phyloP scores from a whole-genome alignment of 176 grass and related monocot genomes.

The Triticum turgidum region DNA sequence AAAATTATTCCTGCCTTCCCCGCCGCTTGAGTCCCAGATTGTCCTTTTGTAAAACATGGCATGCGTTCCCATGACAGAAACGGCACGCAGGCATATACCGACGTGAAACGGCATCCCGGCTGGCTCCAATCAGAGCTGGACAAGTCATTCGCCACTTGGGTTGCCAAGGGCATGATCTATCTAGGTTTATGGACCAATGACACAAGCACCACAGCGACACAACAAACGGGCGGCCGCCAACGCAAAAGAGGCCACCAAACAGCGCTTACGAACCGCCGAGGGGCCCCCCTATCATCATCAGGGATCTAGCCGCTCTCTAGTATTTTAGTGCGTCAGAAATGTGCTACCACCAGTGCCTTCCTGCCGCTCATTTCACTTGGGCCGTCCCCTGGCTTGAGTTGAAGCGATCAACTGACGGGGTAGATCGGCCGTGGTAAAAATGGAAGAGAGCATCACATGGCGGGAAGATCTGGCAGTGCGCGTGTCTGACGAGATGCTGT shows the following conservation, averaged over 20 bases:
- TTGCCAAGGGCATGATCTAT: slow-evolving; percentile 13
- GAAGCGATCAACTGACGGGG: not conserved
- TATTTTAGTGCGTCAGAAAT: not conserved
- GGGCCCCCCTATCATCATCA: not conserved
- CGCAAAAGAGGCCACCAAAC: slow-evolving; percentile 7
- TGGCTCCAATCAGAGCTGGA: not conserved
- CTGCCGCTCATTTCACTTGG: too few relatives aligned
- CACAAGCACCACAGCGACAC: not conserved
- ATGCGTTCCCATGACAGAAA: not conserved
- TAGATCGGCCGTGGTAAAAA: not conserved
- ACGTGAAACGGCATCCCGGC: not conserved
- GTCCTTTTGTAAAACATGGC: not conserved
- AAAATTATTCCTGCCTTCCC: too few relatives aligned
- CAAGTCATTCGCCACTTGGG: not conserved
- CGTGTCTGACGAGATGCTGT: slow-evolving; percentile 23
- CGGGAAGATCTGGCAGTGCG: slow-evolving; percentile 22
- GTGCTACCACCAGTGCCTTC: not conserved
- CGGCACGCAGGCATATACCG: not conserved
- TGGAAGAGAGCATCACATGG: not conserved
- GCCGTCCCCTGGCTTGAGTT: too few relatives aligned
- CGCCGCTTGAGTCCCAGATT: too few relatives aligned
- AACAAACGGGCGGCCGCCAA: not conserved
- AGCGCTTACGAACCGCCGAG: not conserved
- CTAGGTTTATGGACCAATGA: not conserved
- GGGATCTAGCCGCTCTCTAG: not conserved